phyloP scores from a whole-genome alignment of 108 stramenopile species.

The Nannochloropsis gaditana region DNA sequence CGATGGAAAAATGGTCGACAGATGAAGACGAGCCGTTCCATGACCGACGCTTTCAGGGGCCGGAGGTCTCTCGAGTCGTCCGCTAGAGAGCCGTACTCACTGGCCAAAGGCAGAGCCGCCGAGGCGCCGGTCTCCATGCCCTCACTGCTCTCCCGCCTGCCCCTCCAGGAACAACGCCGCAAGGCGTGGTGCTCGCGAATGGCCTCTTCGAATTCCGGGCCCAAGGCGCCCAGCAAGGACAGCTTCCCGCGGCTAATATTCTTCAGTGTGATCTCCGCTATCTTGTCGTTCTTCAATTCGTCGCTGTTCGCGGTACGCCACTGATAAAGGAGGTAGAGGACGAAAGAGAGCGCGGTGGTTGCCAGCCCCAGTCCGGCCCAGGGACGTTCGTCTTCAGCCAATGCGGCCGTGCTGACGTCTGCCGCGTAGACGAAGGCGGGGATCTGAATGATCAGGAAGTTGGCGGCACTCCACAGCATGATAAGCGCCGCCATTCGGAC shows the following conservation, averaged over 20 bases:
- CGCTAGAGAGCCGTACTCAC: too few relatives aligned
- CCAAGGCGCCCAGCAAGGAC: conserved; percentile 26
- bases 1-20: conserved; percentile 67
- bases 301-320: conserved; percentile 55
- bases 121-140: too few relatives aligned
- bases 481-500: neutral
- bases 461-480: neutral
- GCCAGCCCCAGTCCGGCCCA: conserved; percentile 67
- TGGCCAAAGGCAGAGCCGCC: too few relatives aligned
- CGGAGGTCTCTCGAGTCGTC: too few relatives aligned
- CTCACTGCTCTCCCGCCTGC: too few relatives aligned
- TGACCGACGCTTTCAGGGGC: conserved; percentile 52
- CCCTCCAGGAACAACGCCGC: neutral
- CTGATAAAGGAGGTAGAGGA: conserved; percentile 67
- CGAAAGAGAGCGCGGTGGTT: conserved; percentile 63
- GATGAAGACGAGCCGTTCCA: conserved; percentile 51
- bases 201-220: neutral
- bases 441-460: conserved; percentile 17
- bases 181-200: neutral
- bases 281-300: conserved; percentile 46
- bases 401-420: conserved; percentile 45
- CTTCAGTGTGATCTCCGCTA: neutral
- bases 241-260: conserved; percentile 25
- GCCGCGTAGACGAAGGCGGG: conserved; percentile 62
- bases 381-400: conserved; percentile 65